Evolutionary conservation across 805 yeast genomes (phyloP).

Genomic region (Yamadazyma ubonensis): DNA sequence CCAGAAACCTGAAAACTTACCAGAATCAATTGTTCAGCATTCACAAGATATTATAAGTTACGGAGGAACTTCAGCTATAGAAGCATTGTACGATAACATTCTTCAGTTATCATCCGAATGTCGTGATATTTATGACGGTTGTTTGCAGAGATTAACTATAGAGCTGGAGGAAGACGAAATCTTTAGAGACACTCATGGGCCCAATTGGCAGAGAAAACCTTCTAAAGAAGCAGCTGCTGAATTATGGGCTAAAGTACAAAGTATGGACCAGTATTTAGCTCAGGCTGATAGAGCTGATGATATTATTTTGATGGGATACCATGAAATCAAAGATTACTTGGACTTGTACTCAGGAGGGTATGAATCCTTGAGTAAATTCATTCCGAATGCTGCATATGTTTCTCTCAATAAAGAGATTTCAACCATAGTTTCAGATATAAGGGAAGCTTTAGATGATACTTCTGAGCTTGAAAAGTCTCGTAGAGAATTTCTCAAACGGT

Average conservation of each 20-base stretch:
- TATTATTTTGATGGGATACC: slow-evolving; percentile 46
- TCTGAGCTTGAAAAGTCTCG: slow-evolving; percentile 36
- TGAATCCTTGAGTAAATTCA: slow-evolving; percentile 27
- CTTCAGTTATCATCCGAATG: slow-evolving; percentile 41
- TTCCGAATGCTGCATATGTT: slow-evolving; percentile 42
- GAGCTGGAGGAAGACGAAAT: slow-evolving; percentile 58
- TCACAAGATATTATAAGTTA: slow-evolving; percentile 49
- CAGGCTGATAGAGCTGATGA: slow-evolving; percentile 66
- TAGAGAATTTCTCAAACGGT: slow-evolving; percentile 36
- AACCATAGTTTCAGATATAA: slow-evolving; percentile 31
- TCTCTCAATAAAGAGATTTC: slow-evolving; percentile 33
- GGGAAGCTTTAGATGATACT: slow-evolving; percentile 31
- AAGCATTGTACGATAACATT: slow-evolving; percentile 34
- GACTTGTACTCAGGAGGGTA: slow-evolving; percentile 43
- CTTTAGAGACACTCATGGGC: slow-evolving; percentile 34
- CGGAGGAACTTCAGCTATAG: slow-evolving; percentile 52
- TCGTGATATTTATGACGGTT: slow-evolving; percentile 42
- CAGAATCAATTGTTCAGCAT: slow-evolving; percentile 55
- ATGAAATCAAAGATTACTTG: slow-evolving; percentile 48
- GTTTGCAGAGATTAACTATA: slow-evolving; percentile 42
- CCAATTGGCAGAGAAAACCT: slow-evolving; percentile 50
- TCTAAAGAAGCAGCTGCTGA: slow-evolving; percentile 47
- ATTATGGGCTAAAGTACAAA: slow-evolving; percentile 38
- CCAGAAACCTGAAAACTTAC: slow-evolving; percentile 56
- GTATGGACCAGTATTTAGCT: slow-evolving; percentile 47